Base-by-base conservation (phyloP, 176 grass and related monocot genomes). In the Chrysopogon serrulatus region DNA sequence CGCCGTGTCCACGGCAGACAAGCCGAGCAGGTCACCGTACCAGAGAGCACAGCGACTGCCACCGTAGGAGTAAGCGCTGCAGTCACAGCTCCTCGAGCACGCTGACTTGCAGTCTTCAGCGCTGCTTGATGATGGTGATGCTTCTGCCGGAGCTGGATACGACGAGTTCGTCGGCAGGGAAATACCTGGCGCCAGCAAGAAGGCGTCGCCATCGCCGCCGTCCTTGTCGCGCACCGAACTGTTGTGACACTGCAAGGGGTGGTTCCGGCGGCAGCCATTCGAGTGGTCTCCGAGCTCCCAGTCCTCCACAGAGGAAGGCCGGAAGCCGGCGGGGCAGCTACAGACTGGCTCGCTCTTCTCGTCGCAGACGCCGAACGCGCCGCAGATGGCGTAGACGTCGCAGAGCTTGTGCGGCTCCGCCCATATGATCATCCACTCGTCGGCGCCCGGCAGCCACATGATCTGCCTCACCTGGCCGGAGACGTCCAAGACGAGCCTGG, bases 1-100 rank as follows among this genome's bases (percentile, higher is more conserved):
- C 5, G 26, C 63, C 5, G 70, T 61, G 3, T 41, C 68, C 31
- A 76, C 65, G 14, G 10, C n/a, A 10, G 14, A 18, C 21, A 88
- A 19, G 49, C 86, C 59, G 5, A 91, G 34, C n/a, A 91, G 56
- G 16, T 74, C 83, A 6, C 59, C 80, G 31, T 82, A 71, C 92
- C 92, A 94, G 32, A 87, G 42, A 21, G 57, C 33, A 42, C 89
- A 94, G 13, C 40, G 47, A 14, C n/a, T 68, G 27, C 42, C n/a
- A n/a, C n/a, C 68, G 34, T 84, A 85, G 27, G 89, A 63, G 74
- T 91, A 91, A 33, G 83, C 86, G 15, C 8, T 77, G 74, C 92
- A 91, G n/a, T 76, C 47, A 43, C 92, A 94, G 12, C 68, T 88
- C 69, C 53, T 82, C 75, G 53, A n/a, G 54, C 92, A 94, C 57